phyloP scores from a whole-genome alignment of 352 stramenopile genomes.

The Phytophthora brassicae region DNA sequence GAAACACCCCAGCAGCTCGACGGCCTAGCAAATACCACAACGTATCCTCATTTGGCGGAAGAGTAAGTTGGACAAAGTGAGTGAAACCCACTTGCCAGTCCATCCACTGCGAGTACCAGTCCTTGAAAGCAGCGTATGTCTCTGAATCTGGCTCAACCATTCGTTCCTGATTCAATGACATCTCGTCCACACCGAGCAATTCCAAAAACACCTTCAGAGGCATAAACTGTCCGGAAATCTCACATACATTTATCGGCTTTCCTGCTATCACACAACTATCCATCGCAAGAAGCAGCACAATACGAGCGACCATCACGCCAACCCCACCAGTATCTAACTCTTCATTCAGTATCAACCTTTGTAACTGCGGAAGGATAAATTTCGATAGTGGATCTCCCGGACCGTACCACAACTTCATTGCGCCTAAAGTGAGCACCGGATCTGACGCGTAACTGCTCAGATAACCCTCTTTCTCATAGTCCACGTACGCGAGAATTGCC shows the following conservation, averaged over 20 bases:
- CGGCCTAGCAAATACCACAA: constrained; percentile 34
- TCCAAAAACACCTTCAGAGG: constrained; percentile 1
- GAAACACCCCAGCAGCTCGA: constrained; percentile 23
- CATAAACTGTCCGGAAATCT: constrained; percentile 1
- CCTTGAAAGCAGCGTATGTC: not conserved
- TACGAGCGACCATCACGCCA: constrained; percentile 10
- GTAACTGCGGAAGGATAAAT: constrained; percentile 6
- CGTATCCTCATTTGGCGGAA: constrained; percentile 13
- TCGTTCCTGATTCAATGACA: not conserved
- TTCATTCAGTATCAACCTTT: constrained; percentile 10
- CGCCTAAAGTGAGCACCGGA: constrained; percentile 8
- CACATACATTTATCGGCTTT: not conserved
- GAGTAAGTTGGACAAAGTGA: constrained; percentile 31
- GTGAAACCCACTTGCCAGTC: constrained; percentile 31
- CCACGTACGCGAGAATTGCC: constrained; percentile 8
- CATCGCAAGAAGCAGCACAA: constrained; percentile 12
- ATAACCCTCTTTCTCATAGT: constrained; percentile 4
- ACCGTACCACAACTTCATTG: constrained; percentile 9
- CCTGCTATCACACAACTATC: constrained; percentile 2
- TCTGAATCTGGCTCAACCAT: not conserved
- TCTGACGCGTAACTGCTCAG: constrained; percentile 13
- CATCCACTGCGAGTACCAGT: constrained; percentile 13
- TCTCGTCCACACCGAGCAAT: not conserved
- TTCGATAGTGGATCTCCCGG: not conserved
- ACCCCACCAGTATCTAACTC: constrained; percentile 1